phyloP scores from a whole-genome alignment of 2,329 filamentous ascomycete species.

The Colletotrichum ledebouriae region DNA sequence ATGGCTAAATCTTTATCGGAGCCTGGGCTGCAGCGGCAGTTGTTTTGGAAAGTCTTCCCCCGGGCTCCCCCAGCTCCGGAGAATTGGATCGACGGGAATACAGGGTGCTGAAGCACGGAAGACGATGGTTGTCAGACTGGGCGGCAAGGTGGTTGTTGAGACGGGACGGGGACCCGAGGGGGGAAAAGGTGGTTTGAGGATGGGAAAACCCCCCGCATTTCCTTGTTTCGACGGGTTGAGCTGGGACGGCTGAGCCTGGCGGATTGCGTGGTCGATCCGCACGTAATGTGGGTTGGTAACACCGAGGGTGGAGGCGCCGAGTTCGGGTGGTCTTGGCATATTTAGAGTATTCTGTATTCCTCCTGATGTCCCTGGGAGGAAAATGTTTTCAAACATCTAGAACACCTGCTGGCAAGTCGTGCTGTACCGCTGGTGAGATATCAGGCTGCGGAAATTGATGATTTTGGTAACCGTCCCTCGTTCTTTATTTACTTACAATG shows the following conservation, averaged over 20 bases:
- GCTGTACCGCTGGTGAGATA: background rate
- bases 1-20: slow-evolving; percentile 21
- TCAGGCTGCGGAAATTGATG: background rate
- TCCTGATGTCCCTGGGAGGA: background rate
- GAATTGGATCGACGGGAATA: slow-evolving; percentile 6
- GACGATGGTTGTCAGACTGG: background rate
- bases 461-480: background rate
- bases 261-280: slow-evolving; percentile 26
- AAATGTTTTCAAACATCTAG: slow-evolving; percentile 7
- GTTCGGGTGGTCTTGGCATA: slow-evolving; percentile 11
- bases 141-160: slow-evolving; percentile 5
- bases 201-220: slow-evolving; percentile 16
- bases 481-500: too few relatives aligned
- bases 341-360: background rate
- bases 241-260: slow-evolving; percentile 29
- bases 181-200: background rate
- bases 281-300: slow-evolving; percentile 22
- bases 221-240: slow-evolving; percentile 25
- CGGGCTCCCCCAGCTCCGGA: background rate
- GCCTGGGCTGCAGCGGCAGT: slow-evolving; percentile 18
- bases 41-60: slow-evolving; percentile 27
- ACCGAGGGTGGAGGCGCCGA: slow-evolving; percentile 4
- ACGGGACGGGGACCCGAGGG: background rate
- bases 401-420: background rate
- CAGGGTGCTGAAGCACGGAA: slow-evolving; percentile 18